A percentile compares a stretch with the other conserved stretches of the same genome.
Evolutionary conservation across 2,329 filamentous ascomycete genomes (phyloP).

Genomic region (Penicillium sp.): DNA sequence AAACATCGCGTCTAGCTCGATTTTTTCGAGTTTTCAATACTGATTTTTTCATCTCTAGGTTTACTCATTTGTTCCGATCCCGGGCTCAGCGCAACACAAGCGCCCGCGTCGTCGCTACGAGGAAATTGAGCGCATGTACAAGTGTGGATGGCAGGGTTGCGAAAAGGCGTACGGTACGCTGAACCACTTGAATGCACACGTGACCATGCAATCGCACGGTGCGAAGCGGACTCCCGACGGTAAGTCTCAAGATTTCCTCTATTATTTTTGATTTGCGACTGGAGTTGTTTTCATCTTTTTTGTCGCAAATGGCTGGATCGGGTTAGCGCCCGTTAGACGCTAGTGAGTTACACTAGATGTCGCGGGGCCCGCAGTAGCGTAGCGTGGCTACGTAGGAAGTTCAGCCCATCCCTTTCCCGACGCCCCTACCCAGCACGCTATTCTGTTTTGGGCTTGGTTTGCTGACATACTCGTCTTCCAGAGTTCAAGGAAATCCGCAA

Average conservation of each 20-base stretch:
- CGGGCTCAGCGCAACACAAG: slow-evolving; percentile 96
- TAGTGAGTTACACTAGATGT: slow-evolving; percentile 53
- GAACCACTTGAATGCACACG: slow-evolving; percentile 96
- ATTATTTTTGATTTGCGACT: slow-evolving; percentile 5
- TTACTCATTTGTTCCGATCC: slow-evolving; percentile 97
- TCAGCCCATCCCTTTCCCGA: slow-evolving; percentile 39
- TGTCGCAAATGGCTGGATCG: slow-evolving; percentile 41
- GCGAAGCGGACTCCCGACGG: slow-evolving; percentile 95
- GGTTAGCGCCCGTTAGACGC: slow-evolving; percentile 42
- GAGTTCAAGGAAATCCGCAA: slow-evolving; percentile 99
- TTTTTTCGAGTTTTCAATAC: neutral
- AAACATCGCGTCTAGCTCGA: slow-evolving; percentile 23
- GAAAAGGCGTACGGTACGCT: slow-evolving; percentile 98
- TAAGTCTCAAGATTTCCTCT: slow-evolving; percentile 52
- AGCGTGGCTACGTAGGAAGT: slow-evolving; percentile 53
- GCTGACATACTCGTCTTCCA: slow-evolving; percentile 45
- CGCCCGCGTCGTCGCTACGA: slow-evolving; percentile 90
- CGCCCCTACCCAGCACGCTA: slow-evolving; percentile 5
- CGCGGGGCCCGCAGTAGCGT: slow-evolving; percentile 58
- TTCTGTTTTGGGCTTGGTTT: neutral
- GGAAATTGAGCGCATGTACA: slow-evolving; percentile 99
- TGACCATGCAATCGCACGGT: slow-evolving; percentile 98
- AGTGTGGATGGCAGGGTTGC: slow-evolving; percentile 97
- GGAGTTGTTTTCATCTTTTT: slow-evolving; percentile 23
- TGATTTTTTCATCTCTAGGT: slow-evolving; percentile 61